Conservation (phyloP, 2,329 filamentous ascomycete species). For the Fusarium sp. region DNA sequence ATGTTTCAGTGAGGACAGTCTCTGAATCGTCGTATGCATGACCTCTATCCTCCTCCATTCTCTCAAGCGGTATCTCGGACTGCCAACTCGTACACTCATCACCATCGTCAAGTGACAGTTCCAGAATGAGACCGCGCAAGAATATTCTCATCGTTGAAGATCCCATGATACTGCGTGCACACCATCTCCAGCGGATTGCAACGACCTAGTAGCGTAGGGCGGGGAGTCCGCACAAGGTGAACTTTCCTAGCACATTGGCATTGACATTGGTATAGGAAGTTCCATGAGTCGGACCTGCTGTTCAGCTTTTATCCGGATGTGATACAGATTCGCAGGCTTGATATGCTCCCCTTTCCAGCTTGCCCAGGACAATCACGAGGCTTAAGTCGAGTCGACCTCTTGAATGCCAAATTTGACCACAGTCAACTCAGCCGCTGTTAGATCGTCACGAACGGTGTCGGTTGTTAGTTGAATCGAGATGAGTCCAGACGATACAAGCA, state of each 20-base stretch:
- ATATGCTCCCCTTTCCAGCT: background rate
- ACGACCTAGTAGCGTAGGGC: conserved; percentile 13
- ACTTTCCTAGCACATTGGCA: background rate
- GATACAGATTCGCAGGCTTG: conserved; percentile 3
- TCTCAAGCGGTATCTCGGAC: background rate
- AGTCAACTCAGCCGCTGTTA: background rate
- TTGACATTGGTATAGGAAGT: conserved; percentile 8
- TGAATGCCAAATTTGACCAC: background rate
- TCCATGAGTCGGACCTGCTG: background rate
- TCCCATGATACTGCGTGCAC: background rate
- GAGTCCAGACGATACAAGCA: background rate
- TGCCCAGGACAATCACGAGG: background rate
- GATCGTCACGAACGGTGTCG: background rate
- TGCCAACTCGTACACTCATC: background rate
- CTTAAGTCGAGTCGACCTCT: background rate
- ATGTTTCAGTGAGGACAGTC: background rate
- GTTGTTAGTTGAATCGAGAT: background rate
- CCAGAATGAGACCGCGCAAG: background rate
- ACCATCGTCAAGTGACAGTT: conserved; percentile 25
- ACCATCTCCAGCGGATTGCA: conserved; percentile 4
- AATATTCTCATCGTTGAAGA: background rate
- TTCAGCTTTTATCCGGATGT: conserved; percentile 10
- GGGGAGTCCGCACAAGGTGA: background rate
- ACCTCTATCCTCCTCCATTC: background rate
- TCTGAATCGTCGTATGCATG: background rate